Base-by-base conservation (phyloP, 352 stramenopile genomes). In the Globisporangium acanthophoron region DNA sequence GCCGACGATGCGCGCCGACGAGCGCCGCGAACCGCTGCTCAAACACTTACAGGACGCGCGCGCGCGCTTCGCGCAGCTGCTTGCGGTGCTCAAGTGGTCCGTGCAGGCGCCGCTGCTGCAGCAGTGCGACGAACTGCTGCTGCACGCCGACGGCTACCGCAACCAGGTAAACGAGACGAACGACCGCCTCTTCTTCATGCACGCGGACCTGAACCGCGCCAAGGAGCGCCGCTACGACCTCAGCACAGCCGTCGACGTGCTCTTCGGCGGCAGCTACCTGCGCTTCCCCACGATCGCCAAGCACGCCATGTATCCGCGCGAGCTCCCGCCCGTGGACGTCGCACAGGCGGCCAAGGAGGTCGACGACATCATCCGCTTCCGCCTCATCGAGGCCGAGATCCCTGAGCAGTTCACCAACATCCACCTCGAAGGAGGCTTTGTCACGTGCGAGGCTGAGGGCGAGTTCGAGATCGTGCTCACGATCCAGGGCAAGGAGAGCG, bases 381-480 rank as follows among this genome's bases (percentile, higher is more conserved):
- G 85, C 20, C 74, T 94, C 16, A 90, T 94, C 52, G 80, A 90
- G 64, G 76, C 78, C 5, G 76, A 88, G 21, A 90, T 94, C 49
- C 85, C 85, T 2, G 71, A 84, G 52, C 79, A 90, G 54, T 87
- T 92, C 46, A 88, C 82, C 6, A 90, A 83, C 58, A 78, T 94
- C 53, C 72, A 87, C 50, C 62, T 94, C 50, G 78, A 90, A 37
- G 73, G 71, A 52, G 85, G 82, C 11, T 92, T 94, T 43, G 79
- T 94, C 24, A 91, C 77, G 20, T 91, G 80, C 35, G 73, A 80
- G 51, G 79, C 73, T 0, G 80, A 86, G 62, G 82, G 79, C 40
- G 83, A 94, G 61, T 94, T 94, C 50, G 82, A 92, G 61, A 88
- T 94, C 8, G 80, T 91, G 57, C 62, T 94, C 40, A 94, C 82